These are phyloP conservation scores for Fusarium sp. DNA, from an alignment of 2,329 filamentous ascomycete species.

Conservation along the genomic window DNA sequence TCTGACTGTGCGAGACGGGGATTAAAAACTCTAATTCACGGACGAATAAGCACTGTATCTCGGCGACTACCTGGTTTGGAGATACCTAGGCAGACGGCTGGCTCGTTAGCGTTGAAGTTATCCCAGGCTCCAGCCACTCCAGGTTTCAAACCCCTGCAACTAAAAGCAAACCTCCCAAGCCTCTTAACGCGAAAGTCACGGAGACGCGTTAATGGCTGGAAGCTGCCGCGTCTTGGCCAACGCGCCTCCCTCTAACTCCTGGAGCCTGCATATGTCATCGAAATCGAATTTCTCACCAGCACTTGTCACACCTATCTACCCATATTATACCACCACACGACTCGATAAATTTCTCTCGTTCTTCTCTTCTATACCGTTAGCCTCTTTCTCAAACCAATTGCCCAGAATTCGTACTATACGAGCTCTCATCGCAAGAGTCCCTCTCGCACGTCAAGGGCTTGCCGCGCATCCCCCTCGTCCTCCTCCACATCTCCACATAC, in stretches of 20 bases:
- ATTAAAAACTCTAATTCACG: no score
- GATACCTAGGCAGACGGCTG: conserved; percentile 11
- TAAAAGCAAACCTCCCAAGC: conserved; percentile 19
- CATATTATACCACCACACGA: conserved; percentile 7
- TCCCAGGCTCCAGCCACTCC: conserved; percentile 34
- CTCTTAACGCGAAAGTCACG: conserved; percentile 40
- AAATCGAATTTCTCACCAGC: conserved; percentile 24
- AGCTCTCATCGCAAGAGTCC: conserved; percentile 20
- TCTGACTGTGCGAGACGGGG: no score
- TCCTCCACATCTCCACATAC: conserved; percentile 32
- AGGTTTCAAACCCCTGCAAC: conserved; percentile 14
- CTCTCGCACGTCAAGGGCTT: conserved; percentile 31
- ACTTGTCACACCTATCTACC: conserved; percentile 4
- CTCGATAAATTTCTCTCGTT: background rate
- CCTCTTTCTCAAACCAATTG: conserved; percentile 2
- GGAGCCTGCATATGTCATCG: conserved; percentile 29
- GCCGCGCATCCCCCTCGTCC: conserved; percentile 33
- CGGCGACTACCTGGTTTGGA: conserved; percentile 12
- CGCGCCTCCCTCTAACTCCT: conserved; percentile 34
- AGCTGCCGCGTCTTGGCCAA: conserved; percentile 37
- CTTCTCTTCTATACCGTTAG: background rate
- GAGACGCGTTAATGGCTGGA: conserved; percentile 37
- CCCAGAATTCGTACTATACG: conserved; percentile 33
- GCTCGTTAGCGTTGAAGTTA: conserved; percentile 32
- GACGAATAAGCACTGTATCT: background rate